A percentile compares a stretch with the other conserved stretches of the same genome.
phyloP scores from a whole-genome alignment of 2,329 filamentous ascomycete species.

The Podosphaera fusca region DNA sequence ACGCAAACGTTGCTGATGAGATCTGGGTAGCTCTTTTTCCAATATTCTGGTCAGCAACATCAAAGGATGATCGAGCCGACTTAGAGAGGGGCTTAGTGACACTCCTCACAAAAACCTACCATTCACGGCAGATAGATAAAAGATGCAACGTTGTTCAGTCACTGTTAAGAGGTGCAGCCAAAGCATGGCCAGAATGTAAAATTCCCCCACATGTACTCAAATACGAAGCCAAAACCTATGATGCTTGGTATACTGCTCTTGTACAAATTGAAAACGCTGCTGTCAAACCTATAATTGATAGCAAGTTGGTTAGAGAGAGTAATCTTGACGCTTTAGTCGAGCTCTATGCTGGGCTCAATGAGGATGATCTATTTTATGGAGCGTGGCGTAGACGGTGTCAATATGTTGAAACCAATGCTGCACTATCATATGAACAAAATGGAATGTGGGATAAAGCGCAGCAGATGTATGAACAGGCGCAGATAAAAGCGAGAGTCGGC shows the following conservation, averaged over 20 bases:
- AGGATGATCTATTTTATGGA: slow-evolving; percentile 93
- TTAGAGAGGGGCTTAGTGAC: slow-evolving; percentile 80
- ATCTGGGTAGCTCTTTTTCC: slow-evolving; percentile 85
- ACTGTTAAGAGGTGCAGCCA: slow-evolving; percentile 67
- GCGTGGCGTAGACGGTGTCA: slow-evolving; percentile 89
- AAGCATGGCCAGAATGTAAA: slow-evolving; percentile 68
- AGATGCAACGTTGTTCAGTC: slow-evolving; percentile 90
- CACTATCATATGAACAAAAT: slow-evolving; percentile 92
- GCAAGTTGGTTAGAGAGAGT: slow-evolving; percentile 66
- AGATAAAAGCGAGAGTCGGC: slow-evolving; percentile 89
- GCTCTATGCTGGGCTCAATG: slow-evolving; percentile 70
- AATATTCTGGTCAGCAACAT: slow-evolving; percentile 75
- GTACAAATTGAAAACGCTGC: slow-evolving; percentile 77
- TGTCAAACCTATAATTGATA: slow-evolving; percentile 58
- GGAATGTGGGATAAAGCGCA: slow-evolving; percentile 99
- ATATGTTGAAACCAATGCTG: slow-evolving; percentile 93
- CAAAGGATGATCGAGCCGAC: slow-evolving; percentile 70
- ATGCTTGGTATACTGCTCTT: slow-evolving; percentile 90
- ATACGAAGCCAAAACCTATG: slow-evolving; percentile 79
- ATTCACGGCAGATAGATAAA: slow-evolving; percentile 81
- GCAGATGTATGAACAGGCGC: slow-evolving; percentile 84
- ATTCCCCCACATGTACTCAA: slow-evolving; percentile 92
- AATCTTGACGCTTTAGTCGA: slow-evolving; percentile 92
- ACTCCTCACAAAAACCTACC: slow-evolving; percentile 83
- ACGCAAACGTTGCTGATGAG: slow-evolving; percentile 58